phyloP scores from a whole-genome alignment of 768 basidiomycete species.

The Macrolepiota albuminosa region DNA sequence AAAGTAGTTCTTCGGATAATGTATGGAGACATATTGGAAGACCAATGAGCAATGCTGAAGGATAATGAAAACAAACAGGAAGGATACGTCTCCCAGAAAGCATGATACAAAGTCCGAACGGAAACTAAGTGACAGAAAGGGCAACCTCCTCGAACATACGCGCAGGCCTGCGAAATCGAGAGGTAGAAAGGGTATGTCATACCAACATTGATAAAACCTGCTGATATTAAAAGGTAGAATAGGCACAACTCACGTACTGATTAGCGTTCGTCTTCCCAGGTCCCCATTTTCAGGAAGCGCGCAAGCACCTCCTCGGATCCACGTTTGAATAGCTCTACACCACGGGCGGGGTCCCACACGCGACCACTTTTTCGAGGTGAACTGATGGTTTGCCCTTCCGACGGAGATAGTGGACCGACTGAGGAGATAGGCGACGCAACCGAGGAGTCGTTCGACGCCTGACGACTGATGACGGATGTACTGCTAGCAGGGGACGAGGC shows the following conservation, averaged over 20 bases:
- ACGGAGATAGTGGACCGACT: slow-evolving; percentile 46
- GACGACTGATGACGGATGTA: slow-evolving; percentile 25
- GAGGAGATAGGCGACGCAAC: slow-evolving; percentile 53
- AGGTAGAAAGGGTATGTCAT: background rate
- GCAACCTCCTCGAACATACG: background rate
- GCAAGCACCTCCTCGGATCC: slow-evolving; percentile 86
- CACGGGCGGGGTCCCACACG: slow-evolving; percentile 84
- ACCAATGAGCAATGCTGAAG: background rate
- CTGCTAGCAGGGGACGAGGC: slow-evolving; percentile 6
- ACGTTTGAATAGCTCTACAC: slow-evolving; percentile 81
- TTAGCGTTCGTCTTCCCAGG: slow-evolving; percentile 53
- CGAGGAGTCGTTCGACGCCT: slow-evolving; percentile 47
- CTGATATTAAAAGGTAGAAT: background rate
- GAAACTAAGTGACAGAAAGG: background rate
- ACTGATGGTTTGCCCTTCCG: slow-evolving; percentile 31
- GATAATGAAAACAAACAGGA: background rate
- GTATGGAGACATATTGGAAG: background rate
- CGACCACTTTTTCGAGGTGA: slow-evolving; percentile 47
- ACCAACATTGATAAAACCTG: background rate
- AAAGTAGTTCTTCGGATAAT: background rate
- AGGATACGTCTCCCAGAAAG: background rate
- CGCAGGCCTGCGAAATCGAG: background rate
- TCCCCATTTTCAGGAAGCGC: slow-evolving; percentile 75
- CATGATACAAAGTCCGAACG: background rate
- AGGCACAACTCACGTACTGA: background rate